These are phyloP conservation scores for Violaceomyces palustris DNA, from an alignment of 1,284 basidiomycete genomes.

Conservation along the genomic window DNA sequence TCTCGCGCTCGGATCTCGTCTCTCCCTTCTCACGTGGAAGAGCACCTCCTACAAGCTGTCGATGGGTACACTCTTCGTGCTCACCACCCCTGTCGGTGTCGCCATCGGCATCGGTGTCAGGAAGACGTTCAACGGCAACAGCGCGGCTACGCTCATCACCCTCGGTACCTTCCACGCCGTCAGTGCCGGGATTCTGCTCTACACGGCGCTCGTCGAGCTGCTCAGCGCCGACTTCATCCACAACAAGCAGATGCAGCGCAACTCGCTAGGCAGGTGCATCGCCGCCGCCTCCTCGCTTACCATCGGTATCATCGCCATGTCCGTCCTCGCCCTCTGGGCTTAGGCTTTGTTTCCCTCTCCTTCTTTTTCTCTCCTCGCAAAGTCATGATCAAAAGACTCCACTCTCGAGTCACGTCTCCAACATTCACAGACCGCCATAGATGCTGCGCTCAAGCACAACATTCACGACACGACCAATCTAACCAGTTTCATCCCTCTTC, in stretches of 20 bases:
- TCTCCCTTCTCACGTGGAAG: constrained; percentile 33
- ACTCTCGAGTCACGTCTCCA: background rate
- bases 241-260: constrained; percentile 11
- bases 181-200: constrained; percentile 81
- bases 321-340: constrained; percentile 22
- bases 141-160: constrained; percentile 69
- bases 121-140: constrained; percentile 72
- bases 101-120: constrained; percentile 73
- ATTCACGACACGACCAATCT: too few species aligned
- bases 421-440: background rate
- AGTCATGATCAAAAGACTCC: too few species aligned
- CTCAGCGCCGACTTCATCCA: constrained; percentile 23
- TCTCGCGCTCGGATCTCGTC: constrained; percentile 26
- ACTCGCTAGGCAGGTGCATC: constrained; percentile 2
- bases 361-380: too few species aligned
- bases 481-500: too few species aligned
- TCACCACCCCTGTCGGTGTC: constrained; percentile 59
- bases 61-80: constrained; percentile 37
- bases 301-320: constrained; percentile 18
- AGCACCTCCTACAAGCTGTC: constrained; percentile 13
- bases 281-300: constrained; percentile 15
- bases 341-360: too few species aligned
- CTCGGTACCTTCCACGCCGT: constrained; percentile 78
- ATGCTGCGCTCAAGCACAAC: background rate
- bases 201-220: constrained; percentile 84